phyloP scores from a whole-genome alignment of 1,284 basidiomycete genomes.

The Irpex sp. region DNA sequence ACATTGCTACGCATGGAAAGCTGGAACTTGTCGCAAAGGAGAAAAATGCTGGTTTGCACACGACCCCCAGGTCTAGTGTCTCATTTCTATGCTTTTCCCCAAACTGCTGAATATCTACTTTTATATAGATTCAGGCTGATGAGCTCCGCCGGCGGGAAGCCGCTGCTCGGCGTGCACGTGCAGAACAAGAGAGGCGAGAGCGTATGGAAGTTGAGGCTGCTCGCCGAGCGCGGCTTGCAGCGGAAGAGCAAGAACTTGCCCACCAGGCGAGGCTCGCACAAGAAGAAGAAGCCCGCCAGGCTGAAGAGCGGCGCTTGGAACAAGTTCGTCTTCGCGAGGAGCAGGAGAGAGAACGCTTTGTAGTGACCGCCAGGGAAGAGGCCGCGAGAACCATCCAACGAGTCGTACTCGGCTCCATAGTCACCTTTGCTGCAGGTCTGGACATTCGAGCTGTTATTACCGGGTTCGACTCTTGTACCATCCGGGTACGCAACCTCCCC shows the following conservation, averaged over 20 bases:
- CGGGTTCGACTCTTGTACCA: constrained; percentile 16
- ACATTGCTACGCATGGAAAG: background rate
- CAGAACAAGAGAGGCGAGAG: background rate
- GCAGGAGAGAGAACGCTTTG: background rate
- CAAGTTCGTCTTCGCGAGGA: background rate
- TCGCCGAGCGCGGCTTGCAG: background rate
- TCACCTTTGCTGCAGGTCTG: constrained; percentile 20
- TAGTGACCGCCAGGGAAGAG: constrained; percentile 12
- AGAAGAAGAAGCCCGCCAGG: background rate
- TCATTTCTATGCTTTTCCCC: background rate
- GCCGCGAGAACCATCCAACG: constrained; percentile 14
- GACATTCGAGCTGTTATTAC: constrained; percentile 15
- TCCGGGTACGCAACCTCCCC: constrained; percentile 16
- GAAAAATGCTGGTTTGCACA: background rate
- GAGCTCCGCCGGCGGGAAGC: background rate
- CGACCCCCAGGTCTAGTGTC: background rate
- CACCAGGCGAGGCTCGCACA: background rate
- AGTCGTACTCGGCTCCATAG: constrained; percentile 16
- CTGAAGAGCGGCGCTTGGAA: constrained; percentile 1
- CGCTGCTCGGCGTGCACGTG: background rate
- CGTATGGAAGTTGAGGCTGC: background rate
- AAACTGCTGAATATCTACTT: background rate
- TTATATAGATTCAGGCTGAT: background rate
- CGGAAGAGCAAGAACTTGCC: background rate
- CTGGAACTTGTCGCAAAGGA: background rate